Evolutionary conservation across 192 early-diverging fungal genomes (phyloP).

Genomic region (Backusella liffmaniae): DNA sequence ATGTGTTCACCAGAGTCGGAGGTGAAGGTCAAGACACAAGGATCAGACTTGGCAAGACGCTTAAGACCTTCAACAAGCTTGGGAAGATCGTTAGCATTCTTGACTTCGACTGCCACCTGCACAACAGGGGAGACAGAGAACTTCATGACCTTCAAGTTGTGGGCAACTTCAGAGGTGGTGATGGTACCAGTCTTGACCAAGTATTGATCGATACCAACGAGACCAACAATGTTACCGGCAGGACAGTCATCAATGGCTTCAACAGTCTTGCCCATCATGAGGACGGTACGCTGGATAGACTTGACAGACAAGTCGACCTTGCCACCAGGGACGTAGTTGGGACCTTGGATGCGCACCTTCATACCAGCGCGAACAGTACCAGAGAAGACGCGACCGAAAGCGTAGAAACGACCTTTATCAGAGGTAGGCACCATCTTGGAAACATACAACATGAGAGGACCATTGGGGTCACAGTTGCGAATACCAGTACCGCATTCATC

Average conservation of each 20-base stretch:
- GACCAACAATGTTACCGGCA: conserved; percentile 97
- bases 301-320: conserved; percentile 94
- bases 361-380: conserved; percentile 93
- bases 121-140: conserved; percentile 99
- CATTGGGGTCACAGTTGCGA: conserved; percentile 84
- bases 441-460: conserved; percentile 97
- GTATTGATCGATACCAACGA: conserved; percentile 98
- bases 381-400: conserved; percentile 99
- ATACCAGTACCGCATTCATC: conserved; percentile 92
- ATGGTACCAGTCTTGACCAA: conserved; percentile 98
- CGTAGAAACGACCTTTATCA: conserved; percentile 98
- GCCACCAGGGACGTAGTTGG: conserved; percentile 83
- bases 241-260: conserved; percentile 98
- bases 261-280: conserved; percentile 98
- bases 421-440: conserved; percentile 99
- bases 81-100: conserved; percentile 97
- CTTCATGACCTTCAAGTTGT: conserved; percentile 99
- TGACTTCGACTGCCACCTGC: conserved; percentile 91
- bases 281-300: conserved; percentile 94
- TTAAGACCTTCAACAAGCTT: conserved; percentile 99
- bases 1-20: conserved; percentile 97
- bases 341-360: conserved; percentile 99
- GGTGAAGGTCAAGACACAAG: conserved; percentile 90
- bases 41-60: conserved; percentile 99
- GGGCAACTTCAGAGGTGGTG: conserved; percentile 89